These are phyloP conservation scores for Anthoceros angustus DNA, from an alignment of 225 moss, liverwort and hornwort genomes.

Conservation along the genomic window DNA sequence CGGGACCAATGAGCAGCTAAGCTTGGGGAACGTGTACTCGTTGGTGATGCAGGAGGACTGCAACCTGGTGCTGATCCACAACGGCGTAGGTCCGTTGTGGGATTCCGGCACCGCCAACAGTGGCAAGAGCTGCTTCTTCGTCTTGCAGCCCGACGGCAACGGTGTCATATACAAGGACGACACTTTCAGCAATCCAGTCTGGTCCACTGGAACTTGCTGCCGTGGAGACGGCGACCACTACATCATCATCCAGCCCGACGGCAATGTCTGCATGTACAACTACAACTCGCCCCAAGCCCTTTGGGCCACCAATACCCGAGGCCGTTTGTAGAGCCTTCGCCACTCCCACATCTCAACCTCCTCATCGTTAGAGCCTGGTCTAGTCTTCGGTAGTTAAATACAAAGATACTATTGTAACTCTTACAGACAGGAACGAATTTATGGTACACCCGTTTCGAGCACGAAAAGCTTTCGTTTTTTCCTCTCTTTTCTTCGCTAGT, in stretches of 20 bases:
- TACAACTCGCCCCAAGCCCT: not conserved
- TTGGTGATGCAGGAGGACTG: not conserved
- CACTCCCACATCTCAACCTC: too few relatives aligned
- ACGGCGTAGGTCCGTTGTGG: constrained; percentile 1
- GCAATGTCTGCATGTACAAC: constrained; percentile 1
- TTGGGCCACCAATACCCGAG: not conserved
- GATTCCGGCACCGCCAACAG: not conserved
- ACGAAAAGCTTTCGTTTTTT: too few relatives aligned
- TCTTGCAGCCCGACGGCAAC: not conserved
- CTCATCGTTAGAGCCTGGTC: too few relatives aligned
- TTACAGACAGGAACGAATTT: too few relatives aligned
- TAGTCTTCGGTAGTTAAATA: too few relatives aligned
- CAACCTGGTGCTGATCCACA: not conserved
- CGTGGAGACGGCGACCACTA: not conserved
- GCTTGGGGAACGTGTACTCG: not conserved
- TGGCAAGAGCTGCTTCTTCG: not conserved
- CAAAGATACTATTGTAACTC: too few relatives aligned
- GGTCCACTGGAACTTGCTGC: not conserved
- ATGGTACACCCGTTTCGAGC: too few relatives aligned
- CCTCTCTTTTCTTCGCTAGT: too few relatives aligned
- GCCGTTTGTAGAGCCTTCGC: constrained; percentile 2
- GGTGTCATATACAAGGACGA: not conserved
- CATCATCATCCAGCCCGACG: not conserved
- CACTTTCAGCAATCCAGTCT: not conserved
- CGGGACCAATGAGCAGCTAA: not conserved